Percentiles rank a stretch among this genome's conserved stretches.
Conservation (phyloP, 192 early-diverging fungal genomes). For the Mycoemilia scoparia region DNA sequence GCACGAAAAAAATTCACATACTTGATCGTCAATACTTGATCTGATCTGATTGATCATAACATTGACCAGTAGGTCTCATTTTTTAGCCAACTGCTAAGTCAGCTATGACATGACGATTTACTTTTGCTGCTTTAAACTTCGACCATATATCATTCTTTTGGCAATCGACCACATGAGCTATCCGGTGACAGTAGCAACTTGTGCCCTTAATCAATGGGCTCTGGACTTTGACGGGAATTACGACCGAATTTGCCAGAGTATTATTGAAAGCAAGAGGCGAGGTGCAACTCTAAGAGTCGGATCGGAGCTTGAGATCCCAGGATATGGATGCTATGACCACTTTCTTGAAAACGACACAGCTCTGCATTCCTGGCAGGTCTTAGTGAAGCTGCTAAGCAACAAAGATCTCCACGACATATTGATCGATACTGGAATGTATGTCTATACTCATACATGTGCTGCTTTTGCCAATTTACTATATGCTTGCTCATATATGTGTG, state of each 20-base stretch:
- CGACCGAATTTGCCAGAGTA: slow-evolving; percentile 66
- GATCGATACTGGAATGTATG: slow-evolving; percentile 92
- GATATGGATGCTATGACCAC: slow-evolving; percentile 97
- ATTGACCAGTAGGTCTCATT: too few relatives aligned
- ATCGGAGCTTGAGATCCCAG: slow-evolving; percentile 90
- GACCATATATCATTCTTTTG: too few relatives aligned
- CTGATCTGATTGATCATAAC: too few relatives aligned
- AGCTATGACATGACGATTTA: too few relatives aligned
- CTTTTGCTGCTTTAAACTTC: too few relatives aligned
- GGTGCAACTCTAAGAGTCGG: slow-evolving; percentile 77
- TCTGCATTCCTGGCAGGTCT: slow-evolving; percentile 85
- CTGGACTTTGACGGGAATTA: slow-evolving; percentile 92
- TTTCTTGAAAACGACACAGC: slow-evolving; percentile 92
- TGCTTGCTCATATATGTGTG: neutral
- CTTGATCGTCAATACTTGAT: too few relatives aligned
- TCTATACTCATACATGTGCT: too few relatives aligned
- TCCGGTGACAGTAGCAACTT: slow-evolving; percentile 57
- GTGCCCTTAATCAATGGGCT: slow-evolving; percentile 85
- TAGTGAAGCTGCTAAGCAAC: slow-evolving; percentile 50
- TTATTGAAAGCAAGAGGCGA: slow-evolving; percentile 56
- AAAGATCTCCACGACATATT: slow-evolving; percentile 58
- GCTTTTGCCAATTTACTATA: slow-evolving; percentile 11
- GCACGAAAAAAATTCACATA: too few relatives aligned
- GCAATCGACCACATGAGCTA: too few relatives aligned
- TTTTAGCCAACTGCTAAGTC: too few relatives aligned